Evolutionary conservation across 177 flowering plant genomes (phyloP), one percentile per base, ranked within the genome.

Genomic region (Vitis hybrid): DNA sequence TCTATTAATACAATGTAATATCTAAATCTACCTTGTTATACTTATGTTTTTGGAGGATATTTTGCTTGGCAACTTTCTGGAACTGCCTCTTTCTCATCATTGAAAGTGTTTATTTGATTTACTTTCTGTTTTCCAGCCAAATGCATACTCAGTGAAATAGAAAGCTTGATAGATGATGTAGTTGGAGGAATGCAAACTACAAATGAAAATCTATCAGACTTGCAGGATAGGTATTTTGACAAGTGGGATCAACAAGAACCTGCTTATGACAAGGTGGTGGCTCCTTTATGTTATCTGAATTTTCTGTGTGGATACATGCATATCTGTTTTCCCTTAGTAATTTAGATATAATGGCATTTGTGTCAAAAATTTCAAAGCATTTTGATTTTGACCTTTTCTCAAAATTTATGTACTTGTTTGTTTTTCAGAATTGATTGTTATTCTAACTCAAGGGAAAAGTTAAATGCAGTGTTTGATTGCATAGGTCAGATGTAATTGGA

Each of bases 151-250:
- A 58, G 67, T 64, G 90, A 84, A 73, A 81, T 89, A 49, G 78
- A 86, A 76, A 20, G 74, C 74, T 80, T 88, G 62, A 16, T 82
- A 56, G 84, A 81, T 3, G 82, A 83, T 75, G 82, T 75, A 50
- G 55, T 68, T 52, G 54, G n/a, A 62, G 74, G 62, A 54, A 51
- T 87, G 62, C 68, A 67, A 48, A 66, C 74, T 69, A 66, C 62
- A 53, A 68, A 62, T 68, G 78, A 67, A 65, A 72, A 22, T 63
- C 45, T 59, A 9, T 29, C 69, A 18, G 50, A 66, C 11, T 18
- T 26, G 48, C 10, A 12, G 31, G 74, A 45, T 67, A 26, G 72
- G 53, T 75, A 79, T 71, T 56, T 50, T 68, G 71, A 54, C 50
- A 54, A 3, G 31, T 65, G 77, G 67, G 68, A 68, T 63, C 59